Evolutionary conservation across 495 filamentous ascomycete species (phyloP), one percentile per base, ranked within the genome.

Genomic region (Penicillium manginii): DNA sequence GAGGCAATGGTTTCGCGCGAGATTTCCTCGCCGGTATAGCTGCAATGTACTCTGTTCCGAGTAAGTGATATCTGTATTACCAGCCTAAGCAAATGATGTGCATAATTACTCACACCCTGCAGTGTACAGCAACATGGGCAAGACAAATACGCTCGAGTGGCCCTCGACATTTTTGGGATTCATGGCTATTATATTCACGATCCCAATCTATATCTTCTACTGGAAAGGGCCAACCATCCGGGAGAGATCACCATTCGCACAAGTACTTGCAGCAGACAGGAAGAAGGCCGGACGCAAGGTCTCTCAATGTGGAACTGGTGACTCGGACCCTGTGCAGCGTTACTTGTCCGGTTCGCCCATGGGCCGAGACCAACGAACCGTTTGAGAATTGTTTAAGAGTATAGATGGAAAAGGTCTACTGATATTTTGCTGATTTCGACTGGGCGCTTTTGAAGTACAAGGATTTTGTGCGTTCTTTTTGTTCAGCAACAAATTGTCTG

Each of bases 1-100:
- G 90, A 31, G 87, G 86, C 1, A 90, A 90, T 59, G 86, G 82
- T 0, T 75, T 82, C 32, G 79, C 78, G 0, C 73, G 79, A 18
- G 79, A 82, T 51, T 74, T 82, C 47, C 68, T 81, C 12, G 78
- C 78, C 1, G 79, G 79, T 0, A 51, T 81, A 9, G 76, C 78
- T 3, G 78, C 78, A 12, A 76, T 82, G 75, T 82, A 82, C 54
- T 72, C 78, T 8, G 62, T 71, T 1, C 74, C 78, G 5, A 78
- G 67, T 70, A 48, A 70, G 67, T 56, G 14, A 1, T 18, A 21
- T 15, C 45, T 0, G 3, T 10, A 18, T 5, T 31, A 10, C 12
- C 18, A 4, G 33, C 3, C n/a, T 22, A n/a, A 2, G 17, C n/a
- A 4, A 18, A 12, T 12, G 33, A 43, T 7, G 7, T 22, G 7